A percentile compares a stretch with the other conserved stretches of the same genome.
phyloP scores from a whole-genome alignment of 257 asterid species.

The Fraxinus americana region DNA sequence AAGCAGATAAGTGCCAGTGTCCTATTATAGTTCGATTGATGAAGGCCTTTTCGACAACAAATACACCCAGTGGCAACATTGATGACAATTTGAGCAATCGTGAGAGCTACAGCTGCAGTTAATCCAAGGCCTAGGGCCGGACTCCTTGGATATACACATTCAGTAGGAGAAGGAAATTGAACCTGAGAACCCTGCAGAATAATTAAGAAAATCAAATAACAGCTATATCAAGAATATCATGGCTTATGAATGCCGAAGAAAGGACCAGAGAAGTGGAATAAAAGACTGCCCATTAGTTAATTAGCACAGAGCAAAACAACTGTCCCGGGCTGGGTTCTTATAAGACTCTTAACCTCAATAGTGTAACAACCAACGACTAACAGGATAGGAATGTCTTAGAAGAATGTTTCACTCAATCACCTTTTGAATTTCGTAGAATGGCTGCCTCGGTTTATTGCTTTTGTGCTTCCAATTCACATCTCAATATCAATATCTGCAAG shows the following conservation, averaged over 20 bases:
- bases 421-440: neutral
- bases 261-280: neutral
- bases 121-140: slow-evolving; percentile 86
- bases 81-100: slow-evolving; percentile 79
- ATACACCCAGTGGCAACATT: slow-evolving; percentile 82
- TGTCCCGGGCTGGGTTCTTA: neutral
- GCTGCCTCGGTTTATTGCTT: neutral
- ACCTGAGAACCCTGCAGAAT: slow-evolving; percentile 68
- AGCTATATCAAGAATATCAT: neutral
- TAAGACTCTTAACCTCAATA: neutral
- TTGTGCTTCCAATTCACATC: neutral
- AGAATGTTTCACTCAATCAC: neutral
- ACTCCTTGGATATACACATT: slow-evolving; percentile 84
- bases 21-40: slow-evolving; percentile 66
- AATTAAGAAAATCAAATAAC: slow-evolving; percentile 1
- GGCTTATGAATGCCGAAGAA: neutral
- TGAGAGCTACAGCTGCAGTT: slow-evolving; percentile 69
- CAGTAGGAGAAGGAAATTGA: slow-evolving; percentile 56
- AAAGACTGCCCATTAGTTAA: neutral
- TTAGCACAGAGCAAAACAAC: neutral
- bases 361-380: neutral
- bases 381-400: neutral
- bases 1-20: slow-evolving; percentile 73
- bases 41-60: slow-evolving; percentile 70
- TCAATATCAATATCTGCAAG: neutral